Evolutionary conservation across 2,329 filamentous ascomycete genomes (phyloP), one percentile per base, ranked within the genome.

Genomic region (Daldinia sp.): DNA sequence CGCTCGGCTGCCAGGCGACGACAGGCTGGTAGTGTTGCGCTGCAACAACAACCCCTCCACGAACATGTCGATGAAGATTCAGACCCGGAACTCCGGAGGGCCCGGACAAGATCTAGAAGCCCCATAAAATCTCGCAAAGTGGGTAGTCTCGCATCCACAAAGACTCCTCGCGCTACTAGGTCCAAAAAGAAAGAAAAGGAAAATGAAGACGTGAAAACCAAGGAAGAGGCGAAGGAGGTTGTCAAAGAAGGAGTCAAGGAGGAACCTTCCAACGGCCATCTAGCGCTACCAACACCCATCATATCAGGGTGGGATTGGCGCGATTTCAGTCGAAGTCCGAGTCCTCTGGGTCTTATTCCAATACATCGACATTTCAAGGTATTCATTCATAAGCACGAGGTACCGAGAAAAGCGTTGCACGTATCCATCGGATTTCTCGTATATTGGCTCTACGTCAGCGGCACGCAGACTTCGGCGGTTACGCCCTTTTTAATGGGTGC

Each of bases 391-490:
- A 93, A 93, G 72, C 94, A 99, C 78, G 95, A 99, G 79, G 94
- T 99, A 54, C 95, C 95, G 8, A 90, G 95, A 71, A 99, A 99
- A 78, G 82, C 89, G 37, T 84, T 99, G 34, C 95, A 99, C 76
- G 92, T 98, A 59, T 97, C 94, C 48, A 99, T 99, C 74, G 95
- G 95, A 56, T 98, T 98, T 80, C 84, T 98, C 63, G 93, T 94
- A 17, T 85, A 97, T 45, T 91, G 90, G 81, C 85, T 98, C 34
- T 99, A 98, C 77, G 83, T 87, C 50, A 87, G 85, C 23, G 94
- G 93, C 58, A 86, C 90, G 4, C 93, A 97, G 76, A 87, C 92
- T 0, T 82, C 81, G 17, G 80, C 89, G 15, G 94, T 99, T 51
- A 90, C 94, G 41, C 94, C 95, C 0, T 93, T 91, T 74, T 85